phyloP scores from a whole-genome alignment of 768 basidiomycete genomes.

The Boletus rubescentipes region DNA sequence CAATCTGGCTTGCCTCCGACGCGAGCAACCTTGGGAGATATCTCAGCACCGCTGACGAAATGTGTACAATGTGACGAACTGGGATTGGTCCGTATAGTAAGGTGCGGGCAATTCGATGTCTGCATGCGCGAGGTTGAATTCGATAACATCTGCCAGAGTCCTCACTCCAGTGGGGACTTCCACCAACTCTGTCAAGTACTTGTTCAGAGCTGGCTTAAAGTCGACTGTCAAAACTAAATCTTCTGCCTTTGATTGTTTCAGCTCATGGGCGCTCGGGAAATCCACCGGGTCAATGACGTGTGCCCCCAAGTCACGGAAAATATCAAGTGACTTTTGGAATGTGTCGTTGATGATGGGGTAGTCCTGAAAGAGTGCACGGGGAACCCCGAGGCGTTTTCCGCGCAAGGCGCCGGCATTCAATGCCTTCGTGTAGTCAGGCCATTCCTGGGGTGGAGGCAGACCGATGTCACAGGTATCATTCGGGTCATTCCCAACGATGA shows the following conservation, averaged over 20 bases:
- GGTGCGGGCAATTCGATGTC: slow-evolving; percentile 43
- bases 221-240: slow-evolving; percentile 52
- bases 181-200: slow-evolving; percentile 46
- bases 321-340: slow-evolving; percentile 40
- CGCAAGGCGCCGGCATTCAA: slow-evolving; percentile 44
- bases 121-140: slow-evolving; percentile 54
- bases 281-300: slow-evolving; percentile 61
- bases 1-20: slow-evolving; percentile 30
- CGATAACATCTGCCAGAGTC: slow-evolving; percentile 56
- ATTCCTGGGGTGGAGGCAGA: slow-evolving; percentile 40
- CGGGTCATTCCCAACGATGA: slow-evolving; percentile 45
- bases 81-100: slow-evolving; percentile 37
- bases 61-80: slow-evolving; percentile 20
- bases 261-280: slow-evolving; percentile 52
- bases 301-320: slow-evolving; percentile 41
- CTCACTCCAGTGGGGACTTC: slow-evolving; percentile 60
- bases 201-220: slow-evolving; percentile 52
- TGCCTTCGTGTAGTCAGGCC: slow-evolving; percentile 59
- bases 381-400: slow-evolving; percentile 47
- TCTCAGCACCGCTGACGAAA: slow-evolving; percentile 5
- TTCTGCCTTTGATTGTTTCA: slow-evolving; percentile 50
- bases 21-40: slow-evolving; percentile 16
- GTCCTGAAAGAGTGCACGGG: slow-evolving; percentile 33
- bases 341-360: slow-evolving; percentile 28
- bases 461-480: slow-evolving; percentile 39